Evolutionary conservation across 148 eudicot species (phyloP).

Genomic region (Heliamphora exappendiculata): DNA sequence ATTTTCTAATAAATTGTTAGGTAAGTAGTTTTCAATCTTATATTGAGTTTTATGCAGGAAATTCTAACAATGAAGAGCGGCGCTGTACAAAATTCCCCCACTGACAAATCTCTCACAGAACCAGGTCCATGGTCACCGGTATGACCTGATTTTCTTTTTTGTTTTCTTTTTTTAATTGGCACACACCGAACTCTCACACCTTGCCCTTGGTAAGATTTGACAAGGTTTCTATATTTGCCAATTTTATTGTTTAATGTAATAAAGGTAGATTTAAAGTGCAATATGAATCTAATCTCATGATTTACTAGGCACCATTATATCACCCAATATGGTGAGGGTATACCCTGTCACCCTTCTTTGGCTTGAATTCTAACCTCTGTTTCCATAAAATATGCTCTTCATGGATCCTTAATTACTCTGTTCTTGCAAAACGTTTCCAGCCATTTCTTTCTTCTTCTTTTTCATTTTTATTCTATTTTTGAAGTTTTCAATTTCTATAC

Average conservation of each 20-base stretch:
- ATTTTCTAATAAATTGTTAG: background rate
- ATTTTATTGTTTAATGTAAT: background rate
- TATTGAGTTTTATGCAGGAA: slow-evolving; percentile 43
- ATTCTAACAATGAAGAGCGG: slow-evolving; percentile 75
- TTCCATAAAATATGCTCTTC: background rate
- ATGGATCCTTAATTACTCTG: too few species aligned
- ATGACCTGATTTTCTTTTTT: too few species aligned
- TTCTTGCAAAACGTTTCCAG: background rate
- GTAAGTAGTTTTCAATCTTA: background rate
- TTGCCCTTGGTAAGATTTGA: too few species aligned
- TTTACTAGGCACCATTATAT: background rate
- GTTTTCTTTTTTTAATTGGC: too few species aligned
- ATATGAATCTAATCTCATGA: background rate
- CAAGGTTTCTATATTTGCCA: background rate
- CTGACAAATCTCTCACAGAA: slow-evolving; percentile 63
- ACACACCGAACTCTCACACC: too few species aligned
- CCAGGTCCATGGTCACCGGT: slow-evolving; percentile 99
- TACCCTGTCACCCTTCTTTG: background rate
- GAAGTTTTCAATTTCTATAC: background rate
- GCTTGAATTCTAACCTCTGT: background rate
- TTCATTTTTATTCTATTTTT: too few species aligned
- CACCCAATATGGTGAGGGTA: background rate
- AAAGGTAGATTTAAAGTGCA: background rate
- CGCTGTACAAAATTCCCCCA: slow-evolving; percentile 89
- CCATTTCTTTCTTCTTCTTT: background rate